phyloP scores from a whole-genome alignment of 179 eudicot species.

The Amaranthus tricolor region DNA sequence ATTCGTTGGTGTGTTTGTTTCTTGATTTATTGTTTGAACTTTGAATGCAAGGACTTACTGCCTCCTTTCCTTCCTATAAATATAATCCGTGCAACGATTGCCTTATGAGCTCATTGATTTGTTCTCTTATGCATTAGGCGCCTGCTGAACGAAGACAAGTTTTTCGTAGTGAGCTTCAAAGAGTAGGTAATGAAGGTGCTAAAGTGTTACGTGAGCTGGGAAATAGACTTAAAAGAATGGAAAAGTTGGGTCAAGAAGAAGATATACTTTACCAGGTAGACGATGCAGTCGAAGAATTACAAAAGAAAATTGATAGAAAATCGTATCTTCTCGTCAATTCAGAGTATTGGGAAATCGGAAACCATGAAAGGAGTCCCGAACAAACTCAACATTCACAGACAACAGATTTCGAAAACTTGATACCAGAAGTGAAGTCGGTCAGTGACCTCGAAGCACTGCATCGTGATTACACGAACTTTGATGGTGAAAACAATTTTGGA shows the following conservation, averaged over 20 bases:
- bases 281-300: conserved; percentile 77
- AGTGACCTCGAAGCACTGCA: conserved; percentile 42
- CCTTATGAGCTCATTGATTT: background rate
- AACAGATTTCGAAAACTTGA: conserved; percentile 30
- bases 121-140: conserved; percentile 44
- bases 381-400: conserved; percentile 34
- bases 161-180: conserved; percentile 60
- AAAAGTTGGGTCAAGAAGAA: conserved; percentile 49
- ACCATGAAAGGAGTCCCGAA: conserved; percentile 24
- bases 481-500: conserved; percentile 14
- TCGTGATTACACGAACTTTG: conserved; percentile 17
- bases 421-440: conserved; percentile 39
- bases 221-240: conserved; percentile 70
- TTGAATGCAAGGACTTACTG: background rate
- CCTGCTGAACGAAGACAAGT: conserved; percentile 77
- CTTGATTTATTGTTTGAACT: background rate
- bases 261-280: conserved; percentile 59
- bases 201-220: conserved; percentile 74
- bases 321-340: conserved; percentile 79
- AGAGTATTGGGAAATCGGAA: conserved; percentile 66
- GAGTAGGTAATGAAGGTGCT: conserved; percentile 84
- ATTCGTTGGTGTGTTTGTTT: background rate
- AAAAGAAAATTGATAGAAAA: conserved; percentile 61
- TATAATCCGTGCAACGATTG: background rate
- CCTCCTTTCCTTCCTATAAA: background rate